Conservation (phyloP, 2,329 filamentous ascomycete species). For the Colletotrichum sp. region DNA sequence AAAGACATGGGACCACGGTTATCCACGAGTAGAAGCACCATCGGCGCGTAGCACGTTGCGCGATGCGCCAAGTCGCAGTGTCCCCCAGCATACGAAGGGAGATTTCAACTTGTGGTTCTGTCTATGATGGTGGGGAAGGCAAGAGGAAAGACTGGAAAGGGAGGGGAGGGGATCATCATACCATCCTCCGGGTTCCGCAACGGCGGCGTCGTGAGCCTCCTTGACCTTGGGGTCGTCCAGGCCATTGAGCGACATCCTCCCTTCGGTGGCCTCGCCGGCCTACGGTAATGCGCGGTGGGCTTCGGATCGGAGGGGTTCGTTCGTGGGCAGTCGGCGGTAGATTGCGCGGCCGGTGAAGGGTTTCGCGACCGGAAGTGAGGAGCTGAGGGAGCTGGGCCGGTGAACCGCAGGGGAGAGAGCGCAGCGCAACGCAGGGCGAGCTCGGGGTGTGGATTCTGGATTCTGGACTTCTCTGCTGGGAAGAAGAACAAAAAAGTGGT, state of each 20-base stretch:
- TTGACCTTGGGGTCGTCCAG: constrained; percentile 81
- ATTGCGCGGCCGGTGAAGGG: not conserved
- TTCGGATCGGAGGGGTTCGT: not conserved
- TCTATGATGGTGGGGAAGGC: constrained; percentile 8
- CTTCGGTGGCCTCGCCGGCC: constrained; percentile 1
- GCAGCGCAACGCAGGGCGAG: constrained; percentile 1
- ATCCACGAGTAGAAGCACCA: not conserved
- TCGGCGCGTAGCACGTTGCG: not conserved
- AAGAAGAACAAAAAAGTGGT: constrained; percentile 17
- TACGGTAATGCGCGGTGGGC: not conserved
- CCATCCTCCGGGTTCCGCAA: constrained; percentile 92
- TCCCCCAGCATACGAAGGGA: not conserved
- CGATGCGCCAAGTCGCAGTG: not conserved
- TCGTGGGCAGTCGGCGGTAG: not conserved
- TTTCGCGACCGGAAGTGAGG: not conserved
- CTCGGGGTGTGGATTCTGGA: constrained; percentile 9
- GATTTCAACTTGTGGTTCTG: not conserved
- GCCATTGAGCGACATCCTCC: constrained; percentile 90
- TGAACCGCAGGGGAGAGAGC: not conserved
- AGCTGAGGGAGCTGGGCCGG: not conserved
- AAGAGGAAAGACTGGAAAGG: not conserved
- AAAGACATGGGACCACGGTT: constrained; percentile 15
- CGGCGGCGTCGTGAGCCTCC: constrained; percentile 82
- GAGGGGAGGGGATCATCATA: constrained; percentile 59
- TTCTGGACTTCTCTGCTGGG: not conserved